phyloP scores from a whole-genome alignment of 2,329 filamentous ascomycete species.

The Leptographium galeiforme region DNA sequence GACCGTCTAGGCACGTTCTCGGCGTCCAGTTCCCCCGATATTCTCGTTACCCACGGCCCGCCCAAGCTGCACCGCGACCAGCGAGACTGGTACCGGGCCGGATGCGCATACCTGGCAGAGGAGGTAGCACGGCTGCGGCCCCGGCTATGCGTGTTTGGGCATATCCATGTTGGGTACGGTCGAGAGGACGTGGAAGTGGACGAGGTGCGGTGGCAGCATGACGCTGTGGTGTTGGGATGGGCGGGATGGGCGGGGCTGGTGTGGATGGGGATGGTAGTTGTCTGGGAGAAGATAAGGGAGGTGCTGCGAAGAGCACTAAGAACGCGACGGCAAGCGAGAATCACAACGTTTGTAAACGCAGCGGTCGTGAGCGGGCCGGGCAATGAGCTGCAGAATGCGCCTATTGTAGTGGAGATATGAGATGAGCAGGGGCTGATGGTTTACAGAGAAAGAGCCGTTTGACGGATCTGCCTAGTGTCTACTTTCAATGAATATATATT shows the following conservation, averaged over 20 bases:
- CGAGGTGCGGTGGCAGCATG: conserved; percentile 9
- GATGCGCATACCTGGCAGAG: conserved; percentile 12
- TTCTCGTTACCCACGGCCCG: conserved; percentile 15
- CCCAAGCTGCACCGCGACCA: conserved; percentile 14
- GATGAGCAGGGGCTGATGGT: no score
- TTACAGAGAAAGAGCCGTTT: no score
- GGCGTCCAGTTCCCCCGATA: conserved; percentile 6
- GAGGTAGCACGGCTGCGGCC: conserved; percentile 11
- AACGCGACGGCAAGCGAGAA: neutral
- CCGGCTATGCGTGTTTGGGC: conserved; percentile 13
- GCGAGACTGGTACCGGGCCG: conserved; percentile 13
- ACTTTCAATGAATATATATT: no score
- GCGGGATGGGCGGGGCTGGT: conserved; percentile 9
- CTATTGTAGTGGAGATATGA: conserved; percentile 4
- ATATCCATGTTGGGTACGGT: conserved; percentile 14
- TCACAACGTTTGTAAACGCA: conserved; percentile 8
- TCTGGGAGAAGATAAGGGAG: neutral
- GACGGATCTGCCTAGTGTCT: no score
- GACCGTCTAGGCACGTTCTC: neutral
- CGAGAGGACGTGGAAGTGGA: conserved; percentile 13
- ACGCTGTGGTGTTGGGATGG: conserved; percentile 12
- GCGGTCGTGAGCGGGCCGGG: conserved; percentile 1
- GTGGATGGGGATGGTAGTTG: conserved; percentile 11
- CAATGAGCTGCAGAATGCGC: conserved; percentile 3
- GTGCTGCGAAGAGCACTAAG: neutral